Conservation (phyloP, 2,329 filamentous ascomycete species). For the Cadophora gregata region DNA sequence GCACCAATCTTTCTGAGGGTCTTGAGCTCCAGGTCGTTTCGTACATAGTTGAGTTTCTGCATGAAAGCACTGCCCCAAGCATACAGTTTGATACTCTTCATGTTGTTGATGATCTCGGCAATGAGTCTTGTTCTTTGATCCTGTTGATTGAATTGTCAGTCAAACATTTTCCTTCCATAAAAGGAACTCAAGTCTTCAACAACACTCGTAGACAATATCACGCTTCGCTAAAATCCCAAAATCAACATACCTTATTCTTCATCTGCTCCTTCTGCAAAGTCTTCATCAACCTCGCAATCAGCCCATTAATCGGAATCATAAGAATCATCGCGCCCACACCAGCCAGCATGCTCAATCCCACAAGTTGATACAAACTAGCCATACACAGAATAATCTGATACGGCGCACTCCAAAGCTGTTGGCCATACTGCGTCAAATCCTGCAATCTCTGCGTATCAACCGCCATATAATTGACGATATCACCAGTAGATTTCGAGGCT, state of each 20-base stretch:
- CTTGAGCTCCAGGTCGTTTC: slow-evolving; percentile 94
- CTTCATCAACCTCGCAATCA: slow-evolving; percentile 93
- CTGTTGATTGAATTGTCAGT: slow-evolving; percentile 25
- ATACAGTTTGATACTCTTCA: slow-evolving; percentile 99
- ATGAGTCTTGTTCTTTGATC: slow-evolving; percentile 91
- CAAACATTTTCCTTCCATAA: not conserved
- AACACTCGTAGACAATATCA: too few species aligned
- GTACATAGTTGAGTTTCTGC: slow-evolving; percentile 93
- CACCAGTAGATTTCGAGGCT: slow-evolving; percentile 86
- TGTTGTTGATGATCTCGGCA: slow-evolving; percentile 98
- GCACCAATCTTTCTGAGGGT: slow-evolving; percentile 96
- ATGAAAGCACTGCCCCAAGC: slow-evolving; percentile 98
- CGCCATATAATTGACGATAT: slow-evolving; percentile 99
- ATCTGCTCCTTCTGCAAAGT: slow-evolving; percentile 94
- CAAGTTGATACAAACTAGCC: slow-evolving; percentile 92
- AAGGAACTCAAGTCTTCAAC: not conserved
- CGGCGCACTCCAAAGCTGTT: slow-evolving; percentile 94
- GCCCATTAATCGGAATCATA: slow-evolving; percentile 95
- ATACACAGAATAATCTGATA: slow-evolving; percentile 97
- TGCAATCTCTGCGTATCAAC: slow-evolving; percentile 95
- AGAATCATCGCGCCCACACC: slow-evolving; percentile 94
- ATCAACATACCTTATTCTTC: slow-evolving; percentile 78
- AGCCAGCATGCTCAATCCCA: slow-evolving; percentile 94
- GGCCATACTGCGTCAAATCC: slow-evolving; percentile 92
- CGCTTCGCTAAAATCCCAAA: too few species aligned